phyloP scores from a whole-genome alignment of 352 stramenopile species.

The Phytopythium ostracodes region DNA sequence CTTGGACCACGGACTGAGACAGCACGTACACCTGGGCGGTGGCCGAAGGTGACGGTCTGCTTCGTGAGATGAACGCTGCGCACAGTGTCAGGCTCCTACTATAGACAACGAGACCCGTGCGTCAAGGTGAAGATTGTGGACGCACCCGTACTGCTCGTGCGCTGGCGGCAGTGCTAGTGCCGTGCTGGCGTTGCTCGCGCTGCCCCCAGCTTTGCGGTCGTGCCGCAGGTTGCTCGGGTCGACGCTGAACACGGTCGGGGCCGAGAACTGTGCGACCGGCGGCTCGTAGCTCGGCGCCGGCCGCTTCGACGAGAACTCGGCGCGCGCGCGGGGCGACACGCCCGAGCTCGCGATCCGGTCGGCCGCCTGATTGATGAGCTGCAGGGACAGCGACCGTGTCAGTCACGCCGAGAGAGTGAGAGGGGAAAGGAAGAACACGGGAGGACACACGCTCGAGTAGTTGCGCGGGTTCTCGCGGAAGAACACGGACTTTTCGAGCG shows the following conservation, averaged over 20 bases:
- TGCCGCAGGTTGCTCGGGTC: slow-evolving; percentile 38
- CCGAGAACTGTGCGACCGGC: slow-evolving; percentile 28
- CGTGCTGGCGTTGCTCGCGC: not conserved
- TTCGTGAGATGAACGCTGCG: slow-evolving; percentile 32
- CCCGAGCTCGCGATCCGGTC: slow-evolving; percentile 58
- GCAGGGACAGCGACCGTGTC: slow-evolving; percentile 3
- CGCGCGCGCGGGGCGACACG: slow-evolving; percentile 36
- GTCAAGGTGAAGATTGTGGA: slow-evolving; percentile 1
- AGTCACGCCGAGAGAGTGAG: not conserved
- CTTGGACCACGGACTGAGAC: not conserved
- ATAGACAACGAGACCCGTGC: slow-evolving; percentile 6
- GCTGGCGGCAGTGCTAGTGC: slow-evolving; percentile 10
- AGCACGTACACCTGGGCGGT: slow-evolving; percentile 49
- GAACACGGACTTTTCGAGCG: slow-evolving; percentile 37
- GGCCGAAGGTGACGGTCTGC: slow-evolving; percentile 61
- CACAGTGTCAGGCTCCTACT: slow-evolving; percentile 7
- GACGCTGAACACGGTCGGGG: slow-evolving; percentile 48
- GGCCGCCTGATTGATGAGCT: slow-evolving; percentile 67
- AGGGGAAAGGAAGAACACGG: not conserved
- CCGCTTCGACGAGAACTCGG: slow-evolving; percentile 43
- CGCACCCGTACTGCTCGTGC: slow-evolving; percentile 39
- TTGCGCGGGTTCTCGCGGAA: slow-evolving; percentile 63
- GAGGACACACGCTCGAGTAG: slow-evolving; percentile 56
- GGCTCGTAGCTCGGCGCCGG: slow-evolving; percentile 40
- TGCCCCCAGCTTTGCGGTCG: not conserved